Conservation (phyloP, 1,139 yeast species). For the Taphrina flavorubra region DNA sequence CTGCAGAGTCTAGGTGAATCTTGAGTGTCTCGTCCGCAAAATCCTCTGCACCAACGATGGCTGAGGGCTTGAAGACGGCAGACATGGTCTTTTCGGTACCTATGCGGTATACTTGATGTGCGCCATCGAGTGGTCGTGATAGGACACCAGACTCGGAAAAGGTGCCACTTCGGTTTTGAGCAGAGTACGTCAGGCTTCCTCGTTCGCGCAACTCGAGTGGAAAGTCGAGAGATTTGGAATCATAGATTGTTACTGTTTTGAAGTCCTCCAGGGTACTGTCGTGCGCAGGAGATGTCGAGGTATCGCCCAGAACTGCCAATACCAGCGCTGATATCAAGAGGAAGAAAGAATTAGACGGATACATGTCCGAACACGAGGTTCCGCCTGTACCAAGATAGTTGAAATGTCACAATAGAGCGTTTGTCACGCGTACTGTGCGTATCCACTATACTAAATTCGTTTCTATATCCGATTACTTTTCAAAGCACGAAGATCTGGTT, state of each 20-base stretch:
- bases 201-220: constrained; percentile 20
- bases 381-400: too few species aligned
- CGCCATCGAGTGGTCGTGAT: constrained; percentile 40
- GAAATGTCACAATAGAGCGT: too few species aligned
- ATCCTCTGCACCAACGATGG: not conserved
- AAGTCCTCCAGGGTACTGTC: constrained; percentile 9
- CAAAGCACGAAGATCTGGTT: too few species aligned
- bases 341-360: too few species aligned
- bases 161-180: constrained; percentile 7
- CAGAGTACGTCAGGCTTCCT: constrained; percentile 14
- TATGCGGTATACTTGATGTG: constrained; percentile 8
- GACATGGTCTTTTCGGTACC: constrained; percentile 17
- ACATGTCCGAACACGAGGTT: too few species aligned
- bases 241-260: constrained; percentile 23
- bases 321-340: not conserved
- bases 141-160: constrained; percentile 20
- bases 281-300: constrained; percentile 7
- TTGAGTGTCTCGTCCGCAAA: constrained; percentile 1
- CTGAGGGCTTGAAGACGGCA: not conserved
- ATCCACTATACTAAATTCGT: too few species aligned
- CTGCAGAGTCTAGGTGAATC: constrained; percentile 17
- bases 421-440: too few species aligned
- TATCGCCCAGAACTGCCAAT: not conserved
- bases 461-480: too few species aligned
- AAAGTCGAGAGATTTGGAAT: not conserved